phyloP scores from a whole-genome alignment of 441 rosid genomes.

The Caryocar brasiliense region DNA sequence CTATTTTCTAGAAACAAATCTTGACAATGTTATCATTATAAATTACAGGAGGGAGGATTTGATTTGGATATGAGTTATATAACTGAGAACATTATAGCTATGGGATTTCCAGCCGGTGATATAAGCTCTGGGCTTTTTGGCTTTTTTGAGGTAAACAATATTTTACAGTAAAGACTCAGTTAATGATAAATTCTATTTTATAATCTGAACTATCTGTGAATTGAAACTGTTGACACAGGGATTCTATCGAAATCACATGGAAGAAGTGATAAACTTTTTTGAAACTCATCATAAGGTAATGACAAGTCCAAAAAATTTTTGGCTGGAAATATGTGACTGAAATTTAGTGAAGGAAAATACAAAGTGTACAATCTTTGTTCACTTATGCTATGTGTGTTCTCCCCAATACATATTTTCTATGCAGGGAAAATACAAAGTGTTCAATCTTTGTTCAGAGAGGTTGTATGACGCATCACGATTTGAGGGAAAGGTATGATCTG shows the following conservation, averaged over 20 bases:
- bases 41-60: slow-evolving; percentile 62
- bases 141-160: slow-evolving; percentile 52
- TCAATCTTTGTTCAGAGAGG: slow-evolving; percentile 81
- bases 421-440: slow-evolving; percentile 81
- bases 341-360: too few species aligned
- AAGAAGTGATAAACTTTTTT: slow-evolving; percentile 73
- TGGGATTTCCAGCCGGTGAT: slow-evolving; percentile 91
- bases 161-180: slow-evolving; percentile 4
- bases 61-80: slow-evolving; percentile 82
- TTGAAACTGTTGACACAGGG: slow-evolving; percentile 40
- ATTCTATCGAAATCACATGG: slow-evolving; percentile 76
- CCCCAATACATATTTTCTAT: slow-evolving; percentile 9
- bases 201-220: slow-evolving; percentile 4
- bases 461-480: slow-evolving; percentile 67
- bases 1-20: neutral
- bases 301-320: neutral
- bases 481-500: slow-evolving; percentile 55
- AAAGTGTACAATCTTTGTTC: neutral
- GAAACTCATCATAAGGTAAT: slow-evolving; percentile 78
- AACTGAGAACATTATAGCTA: slow-evolving; percentile 81
- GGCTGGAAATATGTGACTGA: too few species aligned
- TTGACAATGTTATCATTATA: neutral
- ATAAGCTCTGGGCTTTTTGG: slow-evolving; percentile 74
- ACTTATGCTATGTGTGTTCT: neutral
- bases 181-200: neutral